Percentiles rank a stretch among this genome's conserved stretches.
These are phyloP conservation scores for Pezicula rhizophila DNA, from an alignment of 2,329 filamentous ascomycete genomes.

Conservation along the genomic window DNA sequence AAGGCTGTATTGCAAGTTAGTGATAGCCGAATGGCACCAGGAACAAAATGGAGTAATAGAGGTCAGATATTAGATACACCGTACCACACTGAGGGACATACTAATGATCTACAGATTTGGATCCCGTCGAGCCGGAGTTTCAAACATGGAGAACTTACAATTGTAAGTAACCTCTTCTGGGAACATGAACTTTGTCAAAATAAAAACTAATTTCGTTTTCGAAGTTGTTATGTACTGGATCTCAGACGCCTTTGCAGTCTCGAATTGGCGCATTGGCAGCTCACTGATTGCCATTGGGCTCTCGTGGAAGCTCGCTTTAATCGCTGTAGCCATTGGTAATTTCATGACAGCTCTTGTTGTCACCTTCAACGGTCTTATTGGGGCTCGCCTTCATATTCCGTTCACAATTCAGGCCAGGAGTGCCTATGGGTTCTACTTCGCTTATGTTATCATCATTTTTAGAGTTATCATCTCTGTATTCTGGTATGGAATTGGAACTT, in stretches of 20 bases:
- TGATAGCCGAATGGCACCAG: background rate
- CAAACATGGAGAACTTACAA: background rate
- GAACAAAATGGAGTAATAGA: background rate
- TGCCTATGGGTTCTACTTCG: constrained; percentile 24
- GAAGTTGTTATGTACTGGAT: constrained; percentile 16
- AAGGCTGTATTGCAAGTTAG: background rate
- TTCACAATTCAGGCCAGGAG: constrained; percentile 22
- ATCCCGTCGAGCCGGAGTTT: constrained; percentile 1
- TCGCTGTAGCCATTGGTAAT: constrained; percentile 14
- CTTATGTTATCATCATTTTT: constrained; percentile 20
- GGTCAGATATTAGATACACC: background rate
- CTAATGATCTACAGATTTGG: background rate
- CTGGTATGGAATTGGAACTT: constrained; percentile 28
- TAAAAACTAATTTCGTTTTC: background rate
- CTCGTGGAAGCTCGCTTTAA: constrained; percentile 14
- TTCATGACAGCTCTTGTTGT: constrained; percentile 15
- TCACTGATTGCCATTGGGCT: constrained; percentile 15
- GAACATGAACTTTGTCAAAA: background rate
- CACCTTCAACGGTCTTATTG: constrained; percentile 17
- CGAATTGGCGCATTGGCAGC: constrained; percentile 14
- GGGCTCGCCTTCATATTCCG: constrained; percentile 23
- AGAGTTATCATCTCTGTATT: constrained; percentile 29
- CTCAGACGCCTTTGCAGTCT: constrained; percentile 14
- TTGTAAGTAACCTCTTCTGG: background rate
- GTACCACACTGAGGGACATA: background rate